Evolutionary conservation across 768 basidiomycete species (phyloP), one percentile per base, ranked within the genome.

Genomic region (Panellus pusillus): DNA sequence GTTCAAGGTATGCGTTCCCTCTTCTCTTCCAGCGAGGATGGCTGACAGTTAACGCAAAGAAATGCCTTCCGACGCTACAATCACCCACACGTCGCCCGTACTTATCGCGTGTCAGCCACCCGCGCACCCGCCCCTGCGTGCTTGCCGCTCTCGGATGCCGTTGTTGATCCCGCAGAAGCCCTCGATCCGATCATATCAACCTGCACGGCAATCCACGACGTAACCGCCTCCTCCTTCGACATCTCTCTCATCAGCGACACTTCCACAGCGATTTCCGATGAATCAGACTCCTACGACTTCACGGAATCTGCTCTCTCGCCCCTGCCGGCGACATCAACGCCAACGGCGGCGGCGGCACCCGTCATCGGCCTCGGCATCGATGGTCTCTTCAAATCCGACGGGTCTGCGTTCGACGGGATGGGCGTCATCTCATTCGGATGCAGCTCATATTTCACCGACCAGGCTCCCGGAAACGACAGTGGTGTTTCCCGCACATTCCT

Each of bases 211-310:
- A 19, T 41, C 40, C 38, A 50, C 24, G 49, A 41, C n/a, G 6
- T 38, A 37, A 39, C 54, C 6, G 50, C 49, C 31, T 37, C 47
- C 5, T 55, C 50, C 31, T 60, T 60, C 51, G 53, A 55, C 38
- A 48, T 60, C 38, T 60, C 58, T 18, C 54, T 55, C 46, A 52
- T 55, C 47, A 55, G 54, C 54, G 58, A 54, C 46, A 55, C 53
- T 9, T 55, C 53, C 37, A 49, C 47, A 6, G 3, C 27, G 18
- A 14, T 43, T 28, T 45, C 46, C 2, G 52, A 47, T 27, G 35
- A 47, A 5, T 14, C 43, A 37, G 54, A 45, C 50, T 46, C 44
- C 44, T 29, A 55, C 37, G 11, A 46, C 32, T 11, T 54, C 52
- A 8, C 9, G 11, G 32, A 35, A 11, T 44, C 47, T 44, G 43